Base-by-base conservation (phyloP, 2,329 filamentous ascomycete genomes). In the Phyllosticta citribraziliensis region DNA sequence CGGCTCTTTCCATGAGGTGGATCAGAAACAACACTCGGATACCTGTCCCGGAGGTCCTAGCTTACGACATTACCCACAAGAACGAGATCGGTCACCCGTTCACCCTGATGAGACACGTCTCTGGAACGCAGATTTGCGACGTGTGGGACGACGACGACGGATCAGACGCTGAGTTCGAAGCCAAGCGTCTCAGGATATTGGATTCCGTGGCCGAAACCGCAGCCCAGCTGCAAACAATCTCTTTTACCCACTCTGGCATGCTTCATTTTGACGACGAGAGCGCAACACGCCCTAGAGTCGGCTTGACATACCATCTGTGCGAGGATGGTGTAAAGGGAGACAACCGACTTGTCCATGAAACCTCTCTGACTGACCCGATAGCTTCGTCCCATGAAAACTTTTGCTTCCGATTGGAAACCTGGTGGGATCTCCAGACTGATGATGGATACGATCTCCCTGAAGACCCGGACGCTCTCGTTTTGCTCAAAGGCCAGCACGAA, bases 21-120 rank as follows among this genome's bases (percentile, higher is more conserved):
- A 63, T 68, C 14, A n/a, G 27, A 9, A 51, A 63, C 12, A 35
- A 53, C 47, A 65, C 63, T 3, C 22, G 40, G 3, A 55, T 64
- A 5, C 67, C 66, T 1, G 57, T 68, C 1, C 66, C 66, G 1
- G 57, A 62, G 6, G 52, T 67, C 35, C 30, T 67, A 19, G 60
- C 57, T 11, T 68, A 64, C 40, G 63, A 67, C 33, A 50, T 55
- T 1, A 54, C 56, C 5, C 20, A 64, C 9, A 22, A 64, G 4
- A 70, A 67, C 40, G 22, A 35, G 1, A 63, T 68, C 30, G 52
- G 60, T 2, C 62, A 62, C 9, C 68, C 68, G 9, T 69, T 63
- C 51, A 65, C 68, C 14, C 33, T 69, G 11, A 66, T 67, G 65
- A 63, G 57, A 22, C 58, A 58, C 47, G 14, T 68, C 4, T 0